Base-by-base conservation (phyloP, 2,329 filamentous ascomycete genomes). In the Plenodomus tracheiphilus region DNA sequence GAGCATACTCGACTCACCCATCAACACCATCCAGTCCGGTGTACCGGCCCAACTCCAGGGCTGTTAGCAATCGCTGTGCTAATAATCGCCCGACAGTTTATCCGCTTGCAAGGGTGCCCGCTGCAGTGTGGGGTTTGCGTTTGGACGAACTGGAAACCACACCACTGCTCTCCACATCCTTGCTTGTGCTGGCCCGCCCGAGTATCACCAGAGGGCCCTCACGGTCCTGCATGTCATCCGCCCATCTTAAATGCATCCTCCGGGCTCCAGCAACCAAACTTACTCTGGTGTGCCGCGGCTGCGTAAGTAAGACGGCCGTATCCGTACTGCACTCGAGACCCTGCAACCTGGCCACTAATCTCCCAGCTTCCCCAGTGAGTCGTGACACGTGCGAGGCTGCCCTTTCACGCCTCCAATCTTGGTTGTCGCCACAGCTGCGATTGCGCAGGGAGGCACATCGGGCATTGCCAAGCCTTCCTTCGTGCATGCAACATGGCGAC, bases 71-170 rank as follows among this genome's bases (percentile, higher is more conserved):
- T 56, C 41, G 44, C 46, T 51, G 38, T 47, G 39, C 34, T 39
- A 54, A 50, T 47, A 54, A 63, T 63, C 39, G 49, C 59, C 59
- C 58, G 60, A 53, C 50, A 51, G 51, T 55, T 54, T 58, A 60
- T 47, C 61, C 59, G 56, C 47, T 13, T 37, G n/a, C 35, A 45
- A 15, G 17, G 28, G 47, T 47, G 40, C 50, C 53, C 47, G 47
- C 51, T 36, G 28, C 28, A 19, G 61, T 60, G 56, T 62, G 62
- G 63, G 57, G 46, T 38, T 39, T 41, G 42, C 45, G 38, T 48
- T 51, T 28, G 45, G 35, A 46, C 42, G 18, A 39, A 32, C 49
- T 38, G 41, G 40, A 46, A 44, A 45, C 49, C 41, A 46, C 46
- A 46, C 46, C 47, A 49, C 32, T 50, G 48, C 45, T n/a, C 51